A percentile compares a stretch with the other conserved stretches of the same genome.
Conservation (phyloP, 257 asterid species). For the Anisodus tanguticus region DNA sequence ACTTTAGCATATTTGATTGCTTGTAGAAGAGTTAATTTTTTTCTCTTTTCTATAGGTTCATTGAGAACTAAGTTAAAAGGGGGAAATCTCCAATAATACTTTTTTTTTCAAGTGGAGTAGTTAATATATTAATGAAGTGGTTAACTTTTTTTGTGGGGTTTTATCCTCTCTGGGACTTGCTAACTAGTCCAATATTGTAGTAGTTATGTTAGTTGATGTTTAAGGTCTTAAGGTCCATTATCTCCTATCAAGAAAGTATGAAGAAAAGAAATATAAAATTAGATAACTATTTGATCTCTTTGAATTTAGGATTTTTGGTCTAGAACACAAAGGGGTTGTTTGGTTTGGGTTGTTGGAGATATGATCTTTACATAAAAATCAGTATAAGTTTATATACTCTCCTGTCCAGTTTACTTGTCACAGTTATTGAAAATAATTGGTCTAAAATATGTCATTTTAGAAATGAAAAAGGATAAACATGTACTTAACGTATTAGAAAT, state of each 20-base stretch:
- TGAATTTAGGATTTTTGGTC: background rate
- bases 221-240: background rate
- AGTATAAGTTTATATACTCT: too few species aligned
- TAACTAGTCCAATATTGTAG: background rate
- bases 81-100: background rate
- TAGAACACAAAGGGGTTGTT: too few species aligned
- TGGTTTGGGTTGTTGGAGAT: too few species aligned
- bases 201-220: background rate
- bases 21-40: background rate
- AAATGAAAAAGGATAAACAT: too few species aligned
- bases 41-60: background rate
- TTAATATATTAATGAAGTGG: background rate
- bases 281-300: background rate
- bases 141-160: background rate
- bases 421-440: too few species aligned
- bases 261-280: background rate
- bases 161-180: background rate
- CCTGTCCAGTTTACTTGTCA: too few species aligned
- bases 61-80: background rate
- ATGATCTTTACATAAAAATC: too few species aligned
- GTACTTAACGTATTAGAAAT: too few species aligned
- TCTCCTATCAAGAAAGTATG: background rate
- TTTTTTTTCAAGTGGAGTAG: background rate
- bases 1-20: conserved; percentile 24
- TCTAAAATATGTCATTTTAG: too few species aligned